Evolutionary conservation across 1,139 yeast species (phyloP).

Genomic region (Protomyces pachydermus): DNA sequence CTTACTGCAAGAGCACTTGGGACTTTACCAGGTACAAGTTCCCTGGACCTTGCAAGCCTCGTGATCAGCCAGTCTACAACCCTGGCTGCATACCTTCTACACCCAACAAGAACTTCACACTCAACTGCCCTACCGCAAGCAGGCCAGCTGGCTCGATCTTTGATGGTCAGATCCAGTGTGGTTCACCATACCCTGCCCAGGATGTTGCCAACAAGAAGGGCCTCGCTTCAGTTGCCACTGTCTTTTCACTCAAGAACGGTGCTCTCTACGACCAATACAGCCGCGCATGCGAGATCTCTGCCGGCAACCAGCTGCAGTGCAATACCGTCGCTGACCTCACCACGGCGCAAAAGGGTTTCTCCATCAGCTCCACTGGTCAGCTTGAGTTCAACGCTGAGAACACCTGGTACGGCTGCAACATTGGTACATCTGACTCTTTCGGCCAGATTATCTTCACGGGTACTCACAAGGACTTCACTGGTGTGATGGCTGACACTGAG

Average conservation of each 20-base stretch:
- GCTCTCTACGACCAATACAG: background rate
- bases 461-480: background rate
- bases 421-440: background rate
- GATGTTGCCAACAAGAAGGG: background rate
- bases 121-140: background rate
- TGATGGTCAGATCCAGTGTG: background rate
- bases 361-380: background rate
- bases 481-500: background rate
- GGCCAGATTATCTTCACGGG: background rate
- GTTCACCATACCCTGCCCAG: background rate
- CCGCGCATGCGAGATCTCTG: background rate
- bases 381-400: background rate
- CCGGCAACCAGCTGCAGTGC: background rate
- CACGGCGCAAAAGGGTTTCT: background rate
- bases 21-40: background rate
- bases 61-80: background rate
- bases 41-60: background rate
- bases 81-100: background rate
- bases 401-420: background rate
- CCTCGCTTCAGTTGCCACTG: background rate
- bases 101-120: background rate
- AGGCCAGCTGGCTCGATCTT: background rate
- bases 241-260: background rate
- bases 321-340: background rate
- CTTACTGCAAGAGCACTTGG: background rate